Evolutionary conservation across 768 basidiomycete species (phyloP).

Genomic region (Lyophyllum atratum): DNA sequence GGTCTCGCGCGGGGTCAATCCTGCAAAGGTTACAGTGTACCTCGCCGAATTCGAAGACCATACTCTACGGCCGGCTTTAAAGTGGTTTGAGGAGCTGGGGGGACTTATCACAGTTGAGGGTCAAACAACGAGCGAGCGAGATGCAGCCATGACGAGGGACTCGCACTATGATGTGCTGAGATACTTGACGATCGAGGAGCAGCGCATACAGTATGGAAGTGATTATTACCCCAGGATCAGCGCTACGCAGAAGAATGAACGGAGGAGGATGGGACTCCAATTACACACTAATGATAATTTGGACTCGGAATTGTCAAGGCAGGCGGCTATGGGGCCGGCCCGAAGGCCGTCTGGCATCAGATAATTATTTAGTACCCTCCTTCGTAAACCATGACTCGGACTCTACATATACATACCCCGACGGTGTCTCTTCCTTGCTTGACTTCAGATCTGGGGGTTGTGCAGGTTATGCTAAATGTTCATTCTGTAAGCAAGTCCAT

Average conservation of each 20-base stretch:
- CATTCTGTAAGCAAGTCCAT: too few species aligned
- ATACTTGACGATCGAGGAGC: conserved; percentile 25
- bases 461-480: too few species aligned
- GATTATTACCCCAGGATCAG: conserved; percentile 2
- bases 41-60: conserved; percentile 19
- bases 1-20: conserved; percentile 1
- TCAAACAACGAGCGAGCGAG: conserved; percentile 12
- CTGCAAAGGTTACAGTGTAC: conserved; percentile 21
- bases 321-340: too few species aligned
- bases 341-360: not conserved
- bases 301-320: too few species aligned
- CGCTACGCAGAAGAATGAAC: conserved; percentile 26
- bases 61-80: not conserved
- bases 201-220: conserved; percentile 8
- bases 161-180: conserved; percentile 26
- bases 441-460: too few species aligned
- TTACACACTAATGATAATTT: not conserved
- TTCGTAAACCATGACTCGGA: not conserved
- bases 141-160: conserved; percentile 6
- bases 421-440: too few species aligned
- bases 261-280: conserved; percentile 13
- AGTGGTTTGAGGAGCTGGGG: conserved; percentile 19
- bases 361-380: not conserved
- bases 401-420: too few species aligned
- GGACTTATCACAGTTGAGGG: conserved; percentile 19